Conservation (phyloP, 2,329 filamentous ascomycete genomes). For the Arthrocladium fulminans region DNA sequence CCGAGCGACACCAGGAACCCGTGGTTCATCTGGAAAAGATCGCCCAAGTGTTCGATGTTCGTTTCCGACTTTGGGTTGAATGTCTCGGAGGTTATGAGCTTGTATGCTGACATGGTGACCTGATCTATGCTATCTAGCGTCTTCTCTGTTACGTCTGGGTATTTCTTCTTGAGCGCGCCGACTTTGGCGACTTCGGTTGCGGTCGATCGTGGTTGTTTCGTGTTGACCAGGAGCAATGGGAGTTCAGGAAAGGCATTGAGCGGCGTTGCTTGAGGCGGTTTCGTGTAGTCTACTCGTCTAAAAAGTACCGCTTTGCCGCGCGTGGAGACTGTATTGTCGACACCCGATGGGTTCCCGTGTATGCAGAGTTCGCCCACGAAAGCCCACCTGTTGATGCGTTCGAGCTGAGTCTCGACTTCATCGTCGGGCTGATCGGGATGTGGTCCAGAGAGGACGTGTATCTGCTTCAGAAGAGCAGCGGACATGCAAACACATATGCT, state of each 20-base stretch:
- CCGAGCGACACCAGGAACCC: constrained; percentile 83
- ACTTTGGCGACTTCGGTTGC: constrained; percentile 82
- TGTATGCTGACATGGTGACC: constrained; percentile 48
- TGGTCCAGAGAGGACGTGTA: constrained; percentile 77
- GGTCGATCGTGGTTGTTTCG: constrained; percentile 78
- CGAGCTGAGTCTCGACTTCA: constrained; percentile 81
- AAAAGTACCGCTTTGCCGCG: constrained; percentile 93
- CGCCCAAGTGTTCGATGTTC: constrained; percentile 65
- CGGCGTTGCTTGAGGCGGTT: constrained; percentile 66
- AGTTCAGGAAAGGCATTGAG: constrained; percentile 86
- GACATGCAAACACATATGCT: constrained; percentile 85
- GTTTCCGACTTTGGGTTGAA: constrained; percentile 59
- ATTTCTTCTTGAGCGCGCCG: constrained; percentile 56
- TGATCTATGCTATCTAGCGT: constrained; percentile 78
- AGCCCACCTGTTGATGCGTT: constrained; percentile 95
- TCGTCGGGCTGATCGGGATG: constrained; percentile 82
- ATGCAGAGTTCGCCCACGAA: constrained; percentile 97
- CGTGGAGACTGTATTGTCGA: constrained; percentile 92
- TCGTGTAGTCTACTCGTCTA: constrained; percentile 66
- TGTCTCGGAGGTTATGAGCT: constrained; percentile 48
- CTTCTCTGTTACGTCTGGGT: constrained; percentile 67
- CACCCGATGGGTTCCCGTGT: constrained; percentile 89
- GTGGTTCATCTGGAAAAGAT: constrained; percentile 89
- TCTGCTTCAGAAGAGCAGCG: constrained; percentile 74
- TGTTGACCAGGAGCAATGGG: constrained; percentile 82